These are phyloP conservation scores for Coniochaeta sp. DNA, from an alignment of 2,329 filamentous ascomycete species.

Conservation along the genomic window DNA sequence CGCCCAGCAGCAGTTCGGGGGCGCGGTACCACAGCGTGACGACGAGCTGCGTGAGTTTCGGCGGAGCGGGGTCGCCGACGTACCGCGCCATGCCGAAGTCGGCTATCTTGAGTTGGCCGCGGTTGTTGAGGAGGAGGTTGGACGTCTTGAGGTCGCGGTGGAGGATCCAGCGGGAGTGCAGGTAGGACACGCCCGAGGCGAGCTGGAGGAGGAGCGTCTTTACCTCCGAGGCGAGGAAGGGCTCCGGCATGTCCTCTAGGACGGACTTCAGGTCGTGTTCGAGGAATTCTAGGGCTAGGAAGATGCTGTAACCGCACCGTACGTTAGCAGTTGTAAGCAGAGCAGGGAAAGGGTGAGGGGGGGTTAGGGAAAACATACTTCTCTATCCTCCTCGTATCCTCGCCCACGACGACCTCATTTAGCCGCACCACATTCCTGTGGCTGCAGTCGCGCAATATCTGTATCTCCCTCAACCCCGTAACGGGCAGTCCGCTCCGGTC, in stretches of 20 bases:
- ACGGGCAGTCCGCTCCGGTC: conserved; percentile 77
- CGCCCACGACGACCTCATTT: conserved; percentile 76
- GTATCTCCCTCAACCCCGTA: conserved; percentile 88
- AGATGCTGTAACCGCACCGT: too few relatives aligned
- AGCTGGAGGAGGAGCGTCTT: conserved; percentile 87
- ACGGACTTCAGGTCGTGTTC: conserved; percentile 95
- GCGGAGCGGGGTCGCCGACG: conserved; percentile 65
- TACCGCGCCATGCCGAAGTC: conserved; percentile 98
- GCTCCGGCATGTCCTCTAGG: conserved; percentile 88
- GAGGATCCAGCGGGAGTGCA: conserved; percentile 86
- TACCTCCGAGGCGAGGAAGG: conserved; percentile 85
- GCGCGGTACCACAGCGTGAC: conserved; percentile 96
- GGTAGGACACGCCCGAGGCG: conserved; percentile 69
- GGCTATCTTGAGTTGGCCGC: conserved; percentile 88
- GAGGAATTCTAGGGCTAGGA: conserved; percentile 93
- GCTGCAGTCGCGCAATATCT: conserved; percentile 72
- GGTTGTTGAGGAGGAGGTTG: conserved; percentile 91
- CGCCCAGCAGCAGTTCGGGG: conserved; percentile 82
- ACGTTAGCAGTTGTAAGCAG: too few relatives aligned
- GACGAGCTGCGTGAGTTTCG: conserved; percentile 81
- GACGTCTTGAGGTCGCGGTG: conserved; percentile 92
- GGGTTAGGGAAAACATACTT: conserved; percentile 34
- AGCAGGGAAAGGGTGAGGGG: neutral
- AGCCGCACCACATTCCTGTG: conserved; percentile 80
- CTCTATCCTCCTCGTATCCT: conserved; percentile 45